A percentile compares a stretch with the other conserved stretches of the same genome.
phyloP scores from a whole-genome alignment of 768 basidiomycete genomes.

The Guyanaporus albipodus region DNA sequence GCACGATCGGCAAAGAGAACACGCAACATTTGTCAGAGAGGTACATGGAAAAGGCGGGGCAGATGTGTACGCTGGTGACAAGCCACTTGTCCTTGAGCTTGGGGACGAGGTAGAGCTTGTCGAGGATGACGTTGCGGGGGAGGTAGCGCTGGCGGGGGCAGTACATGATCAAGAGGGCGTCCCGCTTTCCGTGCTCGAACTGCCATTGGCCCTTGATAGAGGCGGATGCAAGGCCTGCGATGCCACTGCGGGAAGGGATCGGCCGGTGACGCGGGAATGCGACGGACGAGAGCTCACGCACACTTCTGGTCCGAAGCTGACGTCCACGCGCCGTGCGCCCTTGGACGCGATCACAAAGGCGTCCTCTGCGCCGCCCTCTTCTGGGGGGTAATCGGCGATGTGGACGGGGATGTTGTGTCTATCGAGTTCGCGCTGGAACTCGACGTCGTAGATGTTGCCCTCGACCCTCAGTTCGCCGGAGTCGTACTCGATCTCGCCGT shows the following conservation, averaged over 20 bases:
- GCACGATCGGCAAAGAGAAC: not conserved
- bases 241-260: slow-evolving; percentile 1
- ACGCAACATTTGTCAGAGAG: slow-evolving; percentile 26
- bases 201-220: slow-evolving; percentile 35
- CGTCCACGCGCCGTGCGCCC: slow-evolving; percentile 14
- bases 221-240: slow-evolving; percentile 28
- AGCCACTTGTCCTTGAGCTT: slow-evolving; percentile 29
- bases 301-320: slow-evolving; percentile 16
- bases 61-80: slow-evolving; percentile 31
- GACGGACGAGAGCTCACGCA: slow-evolving; percentile 11
- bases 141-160: slow-evolving; percentile 23
- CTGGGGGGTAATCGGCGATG: slow-evolving; percentile 15
- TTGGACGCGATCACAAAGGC: slow-evolving; percentile 23
- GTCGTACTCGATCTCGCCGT: slow-evolving; percentile 26
- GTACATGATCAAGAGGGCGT: slow-evolving; percentile 36
- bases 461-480: slow-evolving; percentile 30
- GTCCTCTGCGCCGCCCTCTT: slow-evolving; percentile 15
- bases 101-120: slow-evolving; percentile 20
- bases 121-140: slow-evolving; percentile 22
- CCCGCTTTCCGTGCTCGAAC: slow-evolving; percentile 29
- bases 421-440: slow-evolving; percentile 17
- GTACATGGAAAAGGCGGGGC: slow-evolving; percentile 34
- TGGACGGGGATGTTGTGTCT: not conserved
- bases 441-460: slow-evolving; percentile 32
- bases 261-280: too few species aligned